These are phyloP conservation scores for Zizania palustris DNA, from an alignment of 202 grass and related monocot genomes.

Conservation along the genomic window DNA sequence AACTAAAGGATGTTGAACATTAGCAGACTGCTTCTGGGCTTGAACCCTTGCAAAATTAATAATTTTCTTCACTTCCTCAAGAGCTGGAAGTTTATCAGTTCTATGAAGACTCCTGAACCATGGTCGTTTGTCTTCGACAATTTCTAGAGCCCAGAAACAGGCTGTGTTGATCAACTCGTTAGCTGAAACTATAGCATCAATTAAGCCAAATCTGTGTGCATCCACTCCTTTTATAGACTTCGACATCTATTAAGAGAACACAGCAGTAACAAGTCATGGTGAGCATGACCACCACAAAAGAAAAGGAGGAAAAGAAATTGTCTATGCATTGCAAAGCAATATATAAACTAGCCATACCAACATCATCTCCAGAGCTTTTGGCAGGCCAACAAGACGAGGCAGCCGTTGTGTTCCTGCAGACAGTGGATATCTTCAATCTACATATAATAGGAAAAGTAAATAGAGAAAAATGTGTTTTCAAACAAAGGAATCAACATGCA, in stretches of 20 bases:
- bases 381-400: constrained; percentile 75
- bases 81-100: constrained; percentile 59
- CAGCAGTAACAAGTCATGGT: not conserved
- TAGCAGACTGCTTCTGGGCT: constrained; percentile 48
- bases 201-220: constrained; percentile 59
- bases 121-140: constrained; percentile 53
- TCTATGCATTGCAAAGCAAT: not conserved
- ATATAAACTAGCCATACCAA: constrained; percentile 50
- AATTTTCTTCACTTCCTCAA: constrained; percentile 49
- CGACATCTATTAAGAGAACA: constrained; percentile 52
- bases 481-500: not conserved
- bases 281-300: not conserved
- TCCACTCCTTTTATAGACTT: constrained; percentile 69
- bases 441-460: constrained; percentile 23
- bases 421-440: constrained; percentile 23
- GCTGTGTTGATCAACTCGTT: constrained; percentile 58
- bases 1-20: constrained; percentile 57
- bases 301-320: not conserved
- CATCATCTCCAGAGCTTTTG: constrained; percentile 76
- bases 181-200: constrained; percentile 59
- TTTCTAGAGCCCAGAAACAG: constrained; percentile 65
- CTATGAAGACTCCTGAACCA: constrained; percentile 73
- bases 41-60: constrained; percentile 62
- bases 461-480: not conserved
- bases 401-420: constrained; percentile 72